A percentile compares a stretch with the other conserved stretches of the same genome.
Evolutionary conservation across 2,329 filamentous ascomycete species (phyloP).

Genomic region (Acarospora socialis): DNA sequence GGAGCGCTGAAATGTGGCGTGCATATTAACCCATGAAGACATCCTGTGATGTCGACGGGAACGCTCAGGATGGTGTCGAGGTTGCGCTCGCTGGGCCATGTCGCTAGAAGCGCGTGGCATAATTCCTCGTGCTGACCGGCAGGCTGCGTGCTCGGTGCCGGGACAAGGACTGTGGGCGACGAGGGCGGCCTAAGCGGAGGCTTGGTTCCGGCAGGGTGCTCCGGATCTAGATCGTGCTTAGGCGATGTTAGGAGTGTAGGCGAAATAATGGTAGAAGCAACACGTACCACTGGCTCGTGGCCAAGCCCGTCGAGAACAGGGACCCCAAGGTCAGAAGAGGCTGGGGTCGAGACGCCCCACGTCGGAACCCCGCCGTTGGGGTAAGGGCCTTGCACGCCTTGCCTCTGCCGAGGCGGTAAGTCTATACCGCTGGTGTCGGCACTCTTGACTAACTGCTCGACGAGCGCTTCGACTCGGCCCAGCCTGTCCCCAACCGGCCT

Average conservation of each 20-base stretch:
- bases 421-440: slow-evolving; percentile 17
- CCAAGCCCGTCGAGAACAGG: no score
- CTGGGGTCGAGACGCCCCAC: background rate
- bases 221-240: background rate
- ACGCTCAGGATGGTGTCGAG: slow-evolving; percentile 24
- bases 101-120: slow-evolving; percentile 21
- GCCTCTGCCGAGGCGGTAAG: background rate
- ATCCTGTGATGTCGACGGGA: slow-evolving; percentile 19
- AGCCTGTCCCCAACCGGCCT: slow-evolving; percentile 29
- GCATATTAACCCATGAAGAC: slow-evolving; percentile 26
- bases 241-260: background rate
- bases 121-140: slow-evolving; percentile 15
- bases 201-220: background rate
- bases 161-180: background rate
- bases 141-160: slow-evolving; percentile 2
- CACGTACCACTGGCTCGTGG: no score
- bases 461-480: slow-evolving; percentile 33
- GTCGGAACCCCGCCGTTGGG: no score
- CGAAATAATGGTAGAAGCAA: background rate
- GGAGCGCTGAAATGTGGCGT: slow-evolving; percentile 18
- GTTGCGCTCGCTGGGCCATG: slow-evolving; percentile 28
- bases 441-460: slow-evolving; percentile 32
- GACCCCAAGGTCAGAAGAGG: background rate
- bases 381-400: background rate
- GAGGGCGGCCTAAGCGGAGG: background rate